Percentiles rank a stretch among this genome's conserved stretches.
Evolutionary conservation across 768 basidiomycete genomes (phyloP).

Genomic region (Lanmaoa rubissima): DNA sequence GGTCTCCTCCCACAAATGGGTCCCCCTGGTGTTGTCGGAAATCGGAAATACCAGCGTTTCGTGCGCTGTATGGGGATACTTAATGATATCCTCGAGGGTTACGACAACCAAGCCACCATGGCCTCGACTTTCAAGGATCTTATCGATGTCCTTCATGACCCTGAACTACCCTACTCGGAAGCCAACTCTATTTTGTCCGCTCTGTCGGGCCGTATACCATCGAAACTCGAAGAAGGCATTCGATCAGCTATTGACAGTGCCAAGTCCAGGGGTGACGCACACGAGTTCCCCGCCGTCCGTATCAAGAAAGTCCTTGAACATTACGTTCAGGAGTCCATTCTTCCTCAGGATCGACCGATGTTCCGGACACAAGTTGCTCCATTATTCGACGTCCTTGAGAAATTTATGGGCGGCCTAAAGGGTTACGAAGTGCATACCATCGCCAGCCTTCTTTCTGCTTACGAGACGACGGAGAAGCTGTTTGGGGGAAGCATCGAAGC

Average conservation of each 20-base stretch:
- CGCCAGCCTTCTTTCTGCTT: slow-evolving; percentile 72
- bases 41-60: slow-evolving; percentile 87
- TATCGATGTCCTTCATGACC: slow-evolving; percentile 73
- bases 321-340: slow-evolving; percentile 77
- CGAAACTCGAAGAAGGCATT: slow-evolving; percentile 85
- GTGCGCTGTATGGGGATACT: slow-evolving; percentile 71
- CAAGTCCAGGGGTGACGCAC: slow-evolving; percentile 64
- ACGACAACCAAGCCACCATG: slow-evolving; percentile 95
- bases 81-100: slow-evolving; percentile 92
- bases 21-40: slow-evolving; percentile 78
- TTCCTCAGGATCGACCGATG: slow-evolving; percentile 75
- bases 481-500: slow-evolving; percentile 96
- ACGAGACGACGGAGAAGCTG: slow-evolving; percentile 84
- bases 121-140: slow-evolving; percentile 83
- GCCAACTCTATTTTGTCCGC: slow-evolving; percentile 79
- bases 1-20: slow-evolving; percentile 90
- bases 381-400: slow-evolving; percentile 73
- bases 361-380: slow-evolving; percentile 70
- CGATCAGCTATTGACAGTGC: slow-evolving; percentile 75
- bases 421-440: slow-evolving; percentile 80
- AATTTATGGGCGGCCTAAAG: slow-evolving; percentile 80
- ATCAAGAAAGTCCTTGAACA: slow-evolving; percentile 86
- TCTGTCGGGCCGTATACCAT: slow-evolving; percentile 89
- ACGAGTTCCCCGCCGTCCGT: slow-evolving; percentile 88
- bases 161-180: slow-evolving; percentile 88